phyloP scores from a whole-genome alignment of 805 yeast species.

The Candida palmyrensis region DNA sequence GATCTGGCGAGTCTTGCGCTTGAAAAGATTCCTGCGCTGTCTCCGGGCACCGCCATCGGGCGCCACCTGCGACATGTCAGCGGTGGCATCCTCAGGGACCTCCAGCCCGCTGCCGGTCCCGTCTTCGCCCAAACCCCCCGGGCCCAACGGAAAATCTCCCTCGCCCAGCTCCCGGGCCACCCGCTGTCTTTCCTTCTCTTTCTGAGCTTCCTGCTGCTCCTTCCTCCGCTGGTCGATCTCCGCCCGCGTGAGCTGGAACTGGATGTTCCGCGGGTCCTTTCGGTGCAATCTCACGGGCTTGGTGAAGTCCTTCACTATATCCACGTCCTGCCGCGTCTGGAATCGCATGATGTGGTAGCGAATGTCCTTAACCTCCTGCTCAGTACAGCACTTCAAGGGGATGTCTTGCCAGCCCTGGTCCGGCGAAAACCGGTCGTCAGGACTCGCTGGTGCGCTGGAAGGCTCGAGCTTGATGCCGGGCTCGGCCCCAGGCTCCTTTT shows the following conservation, averaged over 20 bases:
- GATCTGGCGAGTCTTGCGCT: slow-evolving; percentile 81
- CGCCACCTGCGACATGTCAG: slow-evolving; percentile 67
- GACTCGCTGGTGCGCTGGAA: neutral
- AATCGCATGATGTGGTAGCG: slow-evolving; percentile 80
- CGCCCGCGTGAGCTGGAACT: slow-evolving; percentile 74
- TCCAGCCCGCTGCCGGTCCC: slow-evolving; percentile 10
- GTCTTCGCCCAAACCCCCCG: slow-evolving; percentile 11
- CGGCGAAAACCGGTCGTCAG: slow-evolving; percentile 3
- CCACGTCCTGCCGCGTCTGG: slow-evolving; percentile 66
- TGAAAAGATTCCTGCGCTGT: slow-evolving; percentile 51
- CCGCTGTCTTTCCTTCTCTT: slow-evolving; percentile 15
- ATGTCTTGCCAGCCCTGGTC: slow-evolving; percentile 43
- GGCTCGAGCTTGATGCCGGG: neutral
- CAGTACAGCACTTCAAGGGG: slow-evolving; percentile 66
- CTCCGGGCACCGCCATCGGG: slow-evolving; percentile 89
- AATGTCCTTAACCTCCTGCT: slow-evolving; percentile 64
- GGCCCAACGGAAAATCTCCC: slow-evolving; percentile 12
- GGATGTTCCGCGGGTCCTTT: slow-evolving; percentile 89
- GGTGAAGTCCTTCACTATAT: slow-evolving; percentile 66
- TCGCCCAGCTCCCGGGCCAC: slow-evolving; percentile 9
- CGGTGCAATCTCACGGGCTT: slow-evolving; percentile 85
- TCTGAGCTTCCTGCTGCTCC: slow-evolving; percentile 24
- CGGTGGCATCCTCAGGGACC: slow-evolving; percentile 25
- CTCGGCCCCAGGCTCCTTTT: slow-evolving; percentile 1
- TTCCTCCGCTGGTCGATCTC: slow-evolving; percentile 58